Base-by-base conservation (phyloP, 108 stramenopile species). In the Schizochytrium sp. region DNA sequence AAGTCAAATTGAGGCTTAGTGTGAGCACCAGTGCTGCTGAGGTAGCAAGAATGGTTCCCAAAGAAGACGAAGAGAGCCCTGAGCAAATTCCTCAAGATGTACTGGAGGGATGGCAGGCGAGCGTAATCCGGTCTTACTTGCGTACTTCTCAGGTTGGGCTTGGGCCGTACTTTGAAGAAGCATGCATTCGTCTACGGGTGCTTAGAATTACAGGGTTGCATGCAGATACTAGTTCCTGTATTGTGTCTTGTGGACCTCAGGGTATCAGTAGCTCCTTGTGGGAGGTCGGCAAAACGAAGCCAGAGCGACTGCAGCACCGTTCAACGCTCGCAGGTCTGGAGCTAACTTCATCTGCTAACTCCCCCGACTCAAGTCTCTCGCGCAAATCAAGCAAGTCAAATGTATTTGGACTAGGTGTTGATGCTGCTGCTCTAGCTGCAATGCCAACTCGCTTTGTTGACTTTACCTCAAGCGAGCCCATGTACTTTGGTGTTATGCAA, bases 281-380 rank as follows among this genome's bases (percentile, higher is more conserved):
- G 76, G 76, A 83, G 53, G 76, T 83, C 15, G 76, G 76, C 76
- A 83, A 83, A 53, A 83, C 76, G 15, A 83, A 83, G 47, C 2
- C 53, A 1, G 76, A 47, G 10, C 50, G 50, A 19, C 28, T 83
- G 76, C 76, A 83, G 15, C 50, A 83, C 47, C 76, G 76, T 8
- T 83, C 76, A 56, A 83, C 76, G 47, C 76, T 83, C 0, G 53
- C 53, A 0, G 76, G 76, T 5, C 76, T 83, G 50, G n/a, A 50
- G 45, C 76, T 55, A n/a, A 55, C 76, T 50, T 10, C 10, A 8
- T 83, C 76, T 17, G 76, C 47, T 47, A 47, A 83, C 45, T 49
- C 50, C 50, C 50, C 50, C 10, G 76, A 83, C 7, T 5, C 76
- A n/a, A 40, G 55, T n/a, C 10, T 55, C 12, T 46, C 45, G 2